A percentile compares a stretch with the other conserved stretches of the same genome.
Conservation (phyloP, 805 yeast genomes). For the Brettanomyces anomalus region DNA sequence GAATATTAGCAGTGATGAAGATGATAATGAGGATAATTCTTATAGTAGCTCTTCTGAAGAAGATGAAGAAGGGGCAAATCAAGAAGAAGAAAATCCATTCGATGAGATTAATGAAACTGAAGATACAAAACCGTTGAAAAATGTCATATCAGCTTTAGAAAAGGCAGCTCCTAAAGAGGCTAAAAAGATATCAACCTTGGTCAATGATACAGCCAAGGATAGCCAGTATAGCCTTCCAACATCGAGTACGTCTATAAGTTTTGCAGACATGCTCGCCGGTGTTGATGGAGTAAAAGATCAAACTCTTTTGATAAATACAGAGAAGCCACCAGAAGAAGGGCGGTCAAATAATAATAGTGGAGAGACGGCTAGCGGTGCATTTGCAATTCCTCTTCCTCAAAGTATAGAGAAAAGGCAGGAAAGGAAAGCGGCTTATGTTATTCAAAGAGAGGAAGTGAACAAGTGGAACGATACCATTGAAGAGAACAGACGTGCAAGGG, state of each 20-base stretch:
- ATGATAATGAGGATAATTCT: slow-evolving; percentile 14
- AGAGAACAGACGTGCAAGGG: slow-evolving; percentile 76
- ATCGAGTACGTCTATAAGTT: slow-evolving; percentile 46
- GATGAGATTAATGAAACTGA: slow-evolving; percentile 22
- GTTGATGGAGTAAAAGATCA: slow-evolving; percentile 27
- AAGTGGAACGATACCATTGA: slow-evolving; percentile 85
- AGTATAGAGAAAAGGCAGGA: slow-evolving; percentile 81
- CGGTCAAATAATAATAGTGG: slow-evolving; percentile 17
- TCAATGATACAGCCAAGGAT: slow-evolving; percentile 49
- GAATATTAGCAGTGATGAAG: slow-evolving; percentile 22
- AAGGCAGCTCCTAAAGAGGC: slow-evolving; percentile 24
- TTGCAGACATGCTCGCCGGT: slow-evolving; percentile 69
- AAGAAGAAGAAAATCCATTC: slow-evolving; percentile 21
- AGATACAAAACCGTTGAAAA: slow-evolving; percentile 43
- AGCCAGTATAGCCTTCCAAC: slow-evolving; percentile 65
- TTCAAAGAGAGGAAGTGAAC: slow-evolving; percentile 76
- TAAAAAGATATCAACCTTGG: slow-evolving; percentile 36
- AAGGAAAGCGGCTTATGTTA: slow-evolving; percentile 82
- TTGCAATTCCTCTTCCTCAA: slow-evolving; percentile 77
- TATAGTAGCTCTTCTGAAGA: slow-evolving; percentile 18
- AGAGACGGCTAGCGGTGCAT: slow-evolving; percentile 26
- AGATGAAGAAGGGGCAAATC: slow-evolving; percentile 17
- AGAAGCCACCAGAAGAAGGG: slow-evolving; percentile 32
- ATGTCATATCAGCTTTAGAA: slow-evolving; percentile 35
- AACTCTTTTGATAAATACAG: slow-evolving; percentile 7